Evolutionary conservation across 805 yeast genomes (phyloP).

Genomic region (Saturnispora sekii): DNA sequence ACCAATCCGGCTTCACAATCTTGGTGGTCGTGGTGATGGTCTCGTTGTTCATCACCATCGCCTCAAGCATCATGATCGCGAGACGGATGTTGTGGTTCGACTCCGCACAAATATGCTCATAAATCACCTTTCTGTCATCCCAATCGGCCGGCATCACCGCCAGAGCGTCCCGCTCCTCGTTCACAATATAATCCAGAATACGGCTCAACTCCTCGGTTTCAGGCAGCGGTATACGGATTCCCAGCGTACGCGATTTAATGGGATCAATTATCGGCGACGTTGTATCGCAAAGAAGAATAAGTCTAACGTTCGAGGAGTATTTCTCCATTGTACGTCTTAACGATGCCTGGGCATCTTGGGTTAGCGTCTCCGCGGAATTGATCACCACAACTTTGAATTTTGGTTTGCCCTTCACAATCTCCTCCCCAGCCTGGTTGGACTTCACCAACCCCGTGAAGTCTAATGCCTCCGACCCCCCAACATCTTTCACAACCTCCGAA

Average conservation of each 20-base stretch:
- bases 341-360: conserved; percentile 94
- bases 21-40: conserved; percentile 36
- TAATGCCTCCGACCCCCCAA: conserved; percentile 94
- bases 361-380: conserved; percentile 83
- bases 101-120: conserved; percentile 42
- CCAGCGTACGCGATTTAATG: conserved; percentile 82
- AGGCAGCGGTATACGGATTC: conserved; percentile 86
- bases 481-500: conserved; percentile 86
- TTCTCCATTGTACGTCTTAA: conserved; percentile 94
- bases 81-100: conserved; percentile 69
- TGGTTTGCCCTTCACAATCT: conserved; percentile 24
- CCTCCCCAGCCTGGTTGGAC: conserved; percentile 5
- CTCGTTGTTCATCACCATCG: conserved; percentile 65
- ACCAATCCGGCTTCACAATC: conserved; percentile 80
- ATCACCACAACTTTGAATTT: conserved; percentile 75
- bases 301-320: conserved; percentile 77
- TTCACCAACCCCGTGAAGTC: conserved; percentile 48
- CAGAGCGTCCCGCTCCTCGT: conserved; percentile 38
- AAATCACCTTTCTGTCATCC: conserved; percentile 26
- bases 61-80: conserved; percentile 71
- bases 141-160: conserved; percentile 28
- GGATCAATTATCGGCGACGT: conserved; percentile 91
- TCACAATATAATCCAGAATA: conserved; percentile 47
- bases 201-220: conserved; percentile 42
- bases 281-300: conserved; percentile 78